Evolutionary conservation across 345 rosid genomes (phyloP).

Genomic region (Ceriops zippeliana): DNA sequence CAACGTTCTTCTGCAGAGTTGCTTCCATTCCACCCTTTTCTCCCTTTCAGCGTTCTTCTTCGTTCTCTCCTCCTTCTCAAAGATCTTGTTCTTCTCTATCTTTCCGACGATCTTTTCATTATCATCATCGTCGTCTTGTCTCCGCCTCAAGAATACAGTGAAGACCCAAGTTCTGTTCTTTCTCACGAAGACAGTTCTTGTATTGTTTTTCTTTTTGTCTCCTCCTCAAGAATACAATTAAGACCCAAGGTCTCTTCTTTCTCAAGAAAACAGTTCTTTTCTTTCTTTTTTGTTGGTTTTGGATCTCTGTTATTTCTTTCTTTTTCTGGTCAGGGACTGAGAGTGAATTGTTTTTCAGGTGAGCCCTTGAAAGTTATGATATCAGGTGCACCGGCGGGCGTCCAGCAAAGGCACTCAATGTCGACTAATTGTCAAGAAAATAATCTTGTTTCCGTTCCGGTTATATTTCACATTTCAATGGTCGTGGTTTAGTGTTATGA

Average conservation of each 20-base stretch:
- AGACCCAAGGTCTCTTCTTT: no score
- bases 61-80: constrained; percentile 25
- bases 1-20: constrained; percentile 16
- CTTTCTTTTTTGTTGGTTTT: background rate
- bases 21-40: constrained; percentile 6
- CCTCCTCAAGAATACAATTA: constrained; percentile 22
- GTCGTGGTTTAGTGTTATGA: no score
- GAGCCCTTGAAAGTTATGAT: constrained; percentile 87
- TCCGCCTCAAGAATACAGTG: constrained; percentile 22
- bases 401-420: constrained; percentile 96
- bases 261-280: constrained; percentile 1
- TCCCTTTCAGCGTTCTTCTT: constrained; percentile 22
- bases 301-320: background rate
- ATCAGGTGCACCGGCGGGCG: constrained; percentile 73
- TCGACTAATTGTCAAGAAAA: constrained; percentile 72
- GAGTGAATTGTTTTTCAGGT: constrained; percentile 44
- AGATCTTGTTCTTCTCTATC: constrained; percentile 23
- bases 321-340: constrained; percentile 32
- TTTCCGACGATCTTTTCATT: constrained; percentile 17
- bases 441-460: constrained; percentile 14
- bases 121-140: constrained; percentile 12
- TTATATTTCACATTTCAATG: no score
- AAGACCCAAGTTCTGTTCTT: background rate
- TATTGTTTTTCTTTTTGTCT: constrained; percentile 10
- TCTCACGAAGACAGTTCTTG: background rate